Conservation (phyloP, 345 rosid species). For the Corymbia maculata region DNA sequence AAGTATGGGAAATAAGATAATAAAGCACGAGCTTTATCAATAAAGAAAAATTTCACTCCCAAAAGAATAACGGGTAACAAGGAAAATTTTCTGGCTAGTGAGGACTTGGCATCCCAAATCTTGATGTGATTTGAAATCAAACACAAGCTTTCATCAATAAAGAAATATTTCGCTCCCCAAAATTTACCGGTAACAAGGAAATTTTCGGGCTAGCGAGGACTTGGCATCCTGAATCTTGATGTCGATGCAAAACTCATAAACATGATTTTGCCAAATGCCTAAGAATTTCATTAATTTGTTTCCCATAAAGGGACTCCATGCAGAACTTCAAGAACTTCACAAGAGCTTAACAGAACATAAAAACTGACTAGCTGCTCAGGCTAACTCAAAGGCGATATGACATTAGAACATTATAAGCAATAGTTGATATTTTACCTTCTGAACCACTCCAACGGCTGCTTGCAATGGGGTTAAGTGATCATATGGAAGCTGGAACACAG, state of each 20-base stretch:
- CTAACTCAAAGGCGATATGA: neutral
- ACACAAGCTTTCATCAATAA: neutral
- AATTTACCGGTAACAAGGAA: neutral
- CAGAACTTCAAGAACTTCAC: neutral
- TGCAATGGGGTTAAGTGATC: slow-evolving; percentile 91
- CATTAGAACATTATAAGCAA: neutral
- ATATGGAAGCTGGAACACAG: slow-evolving; percentile 73
- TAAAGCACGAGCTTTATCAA: neutral
- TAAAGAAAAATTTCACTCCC: neutral
- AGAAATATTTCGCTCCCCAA: neutral
- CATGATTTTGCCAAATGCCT: neutral
- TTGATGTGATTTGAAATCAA: neutral
- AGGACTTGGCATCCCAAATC: neutral
- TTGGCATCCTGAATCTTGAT: neutral
- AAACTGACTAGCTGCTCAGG: neutral
- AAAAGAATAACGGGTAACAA: neutral
- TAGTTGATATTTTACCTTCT: slow-evolving; percentile 45
- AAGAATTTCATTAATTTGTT: neutral
- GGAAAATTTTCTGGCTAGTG: neutral
- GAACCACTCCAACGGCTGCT: slow-evolving; percentile 98
- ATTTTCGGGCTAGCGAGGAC: neutral
- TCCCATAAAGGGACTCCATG: neutral
- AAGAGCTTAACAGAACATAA: neutral
- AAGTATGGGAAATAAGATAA: neutral
- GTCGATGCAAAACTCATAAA: neutral